These are phyloP conservation scores for Aspergillus fijiensis DNA, from an alignment of 2,329 filamentous ascomycete genomes.

Conservation along the genomic window DNA sequence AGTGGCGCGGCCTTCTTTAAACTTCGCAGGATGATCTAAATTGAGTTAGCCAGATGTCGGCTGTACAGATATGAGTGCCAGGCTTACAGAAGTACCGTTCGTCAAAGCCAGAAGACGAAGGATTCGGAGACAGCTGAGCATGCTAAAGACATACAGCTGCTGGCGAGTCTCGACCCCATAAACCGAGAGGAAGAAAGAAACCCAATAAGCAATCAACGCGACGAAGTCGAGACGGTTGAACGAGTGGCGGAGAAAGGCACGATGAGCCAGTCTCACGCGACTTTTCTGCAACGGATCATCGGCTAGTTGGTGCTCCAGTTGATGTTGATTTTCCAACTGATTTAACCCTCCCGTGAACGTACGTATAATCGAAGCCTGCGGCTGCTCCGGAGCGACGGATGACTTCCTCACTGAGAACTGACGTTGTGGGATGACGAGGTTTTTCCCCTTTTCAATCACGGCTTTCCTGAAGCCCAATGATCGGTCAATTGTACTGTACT, in stretches of 20 bases:
- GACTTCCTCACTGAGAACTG: slow-evolving; percentile 63
- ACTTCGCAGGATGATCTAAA: slow-evolving; percentile 84
- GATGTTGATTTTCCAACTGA: slow-evolving; percentile 66
- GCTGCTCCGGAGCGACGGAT: slow-evolving; percentile 41
- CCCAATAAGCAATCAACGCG: slow-evolving; percentile 93
- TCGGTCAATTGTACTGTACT: slow-evolving; percentile 88
- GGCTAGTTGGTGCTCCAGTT: slow-evolving; percentile 57
- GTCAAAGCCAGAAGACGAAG: slow-evolving; percentile 87
- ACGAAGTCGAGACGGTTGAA: slow-evolving; percentile 96
- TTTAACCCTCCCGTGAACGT: slow-evolving; percentile 75
- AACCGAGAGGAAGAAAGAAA: slow-evolving; percentile 73
- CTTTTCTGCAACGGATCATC: slow-evolving; percentile 73
- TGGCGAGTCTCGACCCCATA: slow-evolving; percentile 65
- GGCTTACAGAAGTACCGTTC: slow-evolving; percentile 80
- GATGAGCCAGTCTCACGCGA: slow-evolving; percentile 78
- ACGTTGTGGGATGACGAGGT: slow-evolving; percentile 78
- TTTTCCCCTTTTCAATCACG: slow-evolving; percentile 71
- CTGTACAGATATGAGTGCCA: not conserved
- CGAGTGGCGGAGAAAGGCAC: slow-evolving; percentile 89
- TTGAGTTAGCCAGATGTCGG: slow-evolving; percentile 16
- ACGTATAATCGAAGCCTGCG: slow-evolving; percentile 62
- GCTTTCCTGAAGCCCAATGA: slow-evolving; percentile 71
- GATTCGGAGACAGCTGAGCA: slow-evolving; percentile 94
- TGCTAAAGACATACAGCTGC: slow-evolving; percentile 87
- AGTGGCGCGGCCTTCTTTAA: slow-evolving; percentile 92